Base-by-base conservation (phyloP, 352 stramenopile genomes). In the Phytophthora vignae region DNA sequence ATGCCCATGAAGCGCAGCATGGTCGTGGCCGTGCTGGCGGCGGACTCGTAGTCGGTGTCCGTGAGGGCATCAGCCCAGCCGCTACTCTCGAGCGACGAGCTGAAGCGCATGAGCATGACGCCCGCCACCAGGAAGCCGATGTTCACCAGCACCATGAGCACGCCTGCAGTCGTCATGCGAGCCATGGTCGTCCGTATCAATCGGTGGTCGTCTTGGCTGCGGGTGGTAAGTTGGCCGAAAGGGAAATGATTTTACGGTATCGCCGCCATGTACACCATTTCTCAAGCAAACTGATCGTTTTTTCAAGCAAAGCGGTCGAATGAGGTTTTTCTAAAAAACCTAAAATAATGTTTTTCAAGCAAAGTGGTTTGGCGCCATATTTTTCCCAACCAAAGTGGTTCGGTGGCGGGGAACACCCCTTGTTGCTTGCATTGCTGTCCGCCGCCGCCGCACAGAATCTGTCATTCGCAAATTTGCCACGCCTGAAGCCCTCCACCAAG, bases 1-100 rank as follows among this genome's bases (percentile, higher is more conserved):
- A 83, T 65, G 38, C 87, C 90, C 40, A 96, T 78, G 29, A 78
- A 57, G 62, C 84, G 78, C 33, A 92, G 71, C 42, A 74, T 71
- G 17, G 75, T 83, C 31, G 85, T 82, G 8, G 88, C 81, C 42
- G 77, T 78, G 36, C 69, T 52, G 11, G 80, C 82, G 5, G 76
- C 64, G 17, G 72, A 76, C 60, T 93, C 78, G 71, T 95, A 92
- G 58, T 93, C 82, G 50, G 87, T 93, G 62, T 73, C 80, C 14
- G 88, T 71, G 38, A 96, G 83, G 42, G 88, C 88, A 53, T 96
- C 88, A 19, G 84, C 76, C 87, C 88, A 96, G 14, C 89, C 86
- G 27, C 82, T 91, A 59, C 58, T 78, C 46, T 90, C 76, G 38
- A 95, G 74, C 6, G 74, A 80, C 44, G 49, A 62, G 21, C 81